Evolutionary conservation across 176 grass and related monocot species (phyloP).

Genomic region (Pharus latifolius): DNA sequence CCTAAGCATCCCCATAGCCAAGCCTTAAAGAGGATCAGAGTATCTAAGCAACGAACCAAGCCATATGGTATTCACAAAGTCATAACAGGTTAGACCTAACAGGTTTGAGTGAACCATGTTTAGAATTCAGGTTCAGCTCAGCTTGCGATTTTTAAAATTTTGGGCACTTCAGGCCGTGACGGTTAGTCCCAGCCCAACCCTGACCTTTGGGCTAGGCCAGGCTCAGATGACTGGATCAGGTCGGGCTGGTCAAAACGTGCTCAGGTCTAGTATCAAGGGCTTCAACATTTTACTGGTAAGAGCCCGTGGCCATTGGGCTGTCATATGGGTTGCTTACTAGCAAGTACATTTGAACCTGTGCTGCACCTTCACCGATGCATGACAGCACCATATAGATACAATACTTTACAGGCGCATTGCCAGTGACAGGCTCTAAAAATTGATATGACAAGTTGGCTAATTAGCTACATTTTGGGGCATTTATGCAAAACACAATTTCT

Average conservation of each 20-base stretch:
- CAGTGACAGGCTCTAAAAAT: too few relatives aligned
- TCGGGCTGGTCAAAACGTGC: too few relatives aligned
- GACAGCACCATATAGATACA: neutral
- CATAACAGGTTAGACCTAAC: neutral
- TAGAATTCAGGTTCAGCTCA: neutral
- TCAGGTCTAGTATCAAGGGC: too few relatives aligned
- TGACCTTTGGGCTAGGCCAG: neutral
- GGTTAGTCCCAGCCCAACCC: neutral
- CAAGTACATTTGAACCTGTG: neutral
- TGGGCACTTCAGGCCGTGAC: neutral
- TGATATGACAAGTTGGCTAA: too few relatives aligned
- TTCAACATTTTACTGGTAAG: too few relatives aligned
- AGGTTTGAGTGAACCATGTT: neutral
- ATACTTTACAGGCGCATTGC: too few relatives aligned
- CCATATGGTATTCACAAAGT: neutral
- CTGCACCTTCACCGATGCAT: neutral
- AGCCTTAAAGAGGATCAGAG: neutral
- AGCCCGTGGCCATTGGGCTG: too few relatives aligned
- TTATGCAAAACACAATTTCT: too few relatives aligned
- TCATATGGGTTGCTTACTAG: neutral
- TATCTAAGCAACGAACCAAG: neutral
- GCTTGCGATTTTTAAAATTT: neutral
- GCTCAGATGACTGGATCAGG: neutral
- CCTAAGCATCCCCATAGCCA: neutral
- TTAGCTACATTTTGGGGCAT: too few relatives aligned